These are phyloP conservation scores for Pseudonectria foliicola DNA, from an alignment of 2,329 filamentous ascomycete species.

Conservation along the genomic window DNA sequence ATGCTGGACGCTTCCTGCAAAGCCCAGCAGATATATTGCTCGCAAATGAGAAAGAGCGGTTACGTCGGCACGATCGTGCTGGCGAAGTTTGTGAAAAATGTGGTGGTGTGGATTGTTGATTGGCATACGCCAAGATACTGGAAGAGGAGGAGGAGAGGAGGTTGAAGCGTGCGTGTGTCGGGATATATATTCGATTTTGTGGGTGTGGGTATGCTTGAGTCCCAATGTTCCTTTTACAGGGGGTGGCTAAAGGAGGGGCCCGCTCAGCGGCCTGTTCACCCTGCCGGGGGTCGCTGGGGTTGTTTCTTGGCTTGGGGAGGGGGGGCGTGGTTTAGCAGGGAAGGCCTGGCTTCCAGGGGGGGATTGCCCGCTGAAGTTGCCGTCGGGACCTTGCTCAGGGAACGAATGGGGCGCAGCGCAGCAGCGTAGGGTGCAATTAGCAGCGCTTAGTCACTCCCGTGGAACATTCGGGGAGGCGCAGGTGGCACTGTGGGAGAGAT, in stretches of 20 bases:
- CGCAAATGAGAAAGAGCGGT: constrained; percentile 16
- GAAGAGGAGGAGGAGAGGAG: constrained; percentile 21
- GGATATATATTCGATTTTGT: constrained; percentile 28
- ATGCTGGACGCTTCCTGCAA: constrained; percentile 22
- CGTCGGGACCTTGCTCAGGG: no score
- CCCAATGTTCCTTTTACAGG: constrained; percentile 15
- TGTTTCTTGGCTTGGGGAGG: no score
- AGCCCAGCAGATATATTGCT: constrained; percentile 17
- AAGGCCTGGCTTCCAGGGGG: no score
- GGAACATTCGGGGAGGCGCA: constrained; percentile 11
- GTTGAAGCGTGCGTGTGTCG: constrained; percentile 22
- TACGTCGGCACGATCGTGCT: constrained; percentile 23
- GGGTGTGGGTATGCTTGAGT: constrained; percentile 16
- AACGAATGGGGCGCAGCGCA: no score
- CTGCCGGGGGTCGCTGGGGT: no score
- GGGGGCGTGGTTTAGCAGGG: no score
- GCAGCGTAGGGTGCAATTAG: constrained; percentile 7
- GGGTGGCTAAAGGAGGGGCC: constrained; percentile 12
- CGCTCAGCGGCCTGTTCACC: constrained; percentile 3
- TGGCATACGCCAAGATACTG: constrained; percentile 33
- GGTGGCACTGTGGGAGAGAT: constrained; percentile 12
- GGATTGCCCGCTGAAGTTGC: no score
- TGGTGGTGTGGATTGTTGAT: constrained; percentile 20
- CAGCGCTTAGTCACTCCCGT: constrained; percentile 17
- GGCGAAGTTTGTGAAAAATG: constrained; percentile 8